Evolutionary conservation across 129 eudicot species (phyloP).

Genomic region (Kitagawia praeruptora): DNA sequence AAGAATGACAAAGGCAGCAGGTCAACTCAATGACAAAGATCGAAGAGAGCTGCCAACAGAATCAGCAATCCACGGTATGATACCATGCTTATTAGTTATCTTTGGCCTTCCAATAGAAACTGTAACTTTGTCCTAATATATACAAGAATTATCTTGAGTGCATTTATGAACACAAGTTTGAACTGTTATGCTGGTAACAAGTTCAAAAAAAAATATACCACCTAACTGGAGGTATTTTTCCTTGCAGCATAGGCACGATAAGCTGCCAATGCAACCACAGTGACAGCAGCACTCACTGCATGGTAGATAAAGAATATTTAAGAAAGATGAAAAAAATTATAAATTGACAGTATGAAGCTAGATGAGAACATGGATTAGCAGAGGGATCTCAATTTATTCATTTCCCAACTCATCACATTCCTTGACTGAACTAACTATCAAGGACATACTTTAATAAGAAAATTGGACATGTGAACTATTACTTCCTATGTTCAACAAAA

Average conservation of each 20-base stretch:
- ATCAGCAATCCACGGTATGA: no score
- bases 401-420: background rate
- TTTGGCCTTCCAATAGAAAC: background rate
- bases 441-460: background rate
- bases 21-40: no score
- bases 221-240: slow-evolving; percentile 29
- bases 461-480: background rate
- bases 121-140: slow-evolving; percentile 11
- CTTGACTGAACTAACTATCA: background rate
- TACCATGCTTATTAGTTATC: no score
- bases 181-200: background rate
- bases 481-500: background rate
- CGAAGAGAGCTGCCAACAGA: no score
- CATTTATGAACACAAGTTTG: background rate
- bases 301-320: background rate
- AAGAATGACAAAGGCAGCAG: no score
- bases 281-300: slow-evolving; percentile 78
- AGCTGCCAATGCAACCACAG: slow-evolving; percentile 62
- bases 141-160: slow-evolving; percentile 7
- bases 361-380: background rate
- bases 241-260: slow-evolving; percentile 60
- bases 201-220: background rate
- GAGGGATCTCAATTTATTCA: background rate
- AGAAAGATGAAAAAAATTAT: background rate
- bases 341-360: background rate